These are phyloP conservation scores for Marasmius tenuissimus DNA, from an alignment of 1,284 basidiomycete species.

Conservation along the genomic window DNA sequence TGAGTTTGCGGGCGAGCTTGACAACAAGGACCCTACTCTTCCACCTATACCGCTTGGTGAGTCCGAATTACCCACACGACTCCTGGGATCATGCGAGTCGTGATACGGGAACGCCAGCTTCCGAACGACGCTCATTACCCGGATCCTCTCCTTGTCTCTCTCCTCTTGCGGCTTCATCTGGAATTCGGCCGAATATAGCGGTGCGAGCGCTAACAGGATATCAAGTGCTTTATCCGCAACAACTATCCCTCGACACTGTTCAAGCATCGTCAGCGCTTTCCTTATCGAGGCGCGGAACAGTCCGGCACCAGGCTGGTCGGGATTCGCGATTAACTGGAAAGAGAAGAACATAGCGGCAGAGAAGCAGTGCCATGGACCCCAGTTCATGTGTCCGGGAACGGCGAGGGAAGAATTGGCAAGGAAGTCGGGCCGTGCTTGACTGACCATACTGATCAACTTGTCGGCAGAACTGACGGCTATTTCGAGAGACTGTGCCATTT, in stretches of 20 bases:
- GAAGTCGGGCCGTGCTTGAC: conserved; percentile 69
- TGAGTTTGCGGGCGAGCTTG: conserved; percentile 39
- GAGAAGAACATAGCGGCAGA: conserved; percentile 86
- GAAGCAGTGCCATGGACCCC: conserved; percentile 80
- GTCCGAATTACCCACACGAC: conserved; percentile 46
- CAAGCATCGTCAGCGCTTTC: conserved; percentile 63
- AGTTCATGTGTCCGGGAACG: conserved; percentile 78
- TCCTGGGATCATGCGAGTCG: conserved; percentile 57
- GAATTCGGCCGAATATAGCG: conserved; percentile 66
- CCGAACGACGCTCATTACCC: conserved; percentile 63
- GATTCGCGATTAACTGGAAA: conserved; percentile 76
- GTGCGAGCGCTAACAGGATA: conserved; percentile 66
- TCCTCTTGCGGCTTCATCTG: conserved; percentile 43
- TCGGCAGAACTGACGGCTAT: conserved; percentile 73
- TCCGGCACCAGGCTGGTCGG: conserved; percentile 71
- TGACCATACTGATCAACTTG: conserved; percentile 72
- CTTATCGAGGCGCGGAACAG: conserved; percentile 72
- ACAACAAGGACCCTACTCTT: conserved; percentile 9
- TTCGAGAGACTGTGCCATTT: conserved; percentile 61
- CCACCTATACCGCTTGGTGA: conserved; percentile 26
- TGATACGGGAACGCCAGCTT: conserved; percentile 79
- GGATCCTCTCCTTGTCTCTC: conserved; percentile 58
- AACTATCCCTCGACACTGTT: conserved; percentile 57
- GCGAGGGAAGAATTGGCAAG: conserved; percentile 63
- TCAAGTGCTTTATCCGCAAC: conserved; percentile 73